These are phyloP conservation scores for Coemansia asiatica DNA, from an alignment of 192 early-diverging fungal species.

Conservation along the genomic window DNA sequence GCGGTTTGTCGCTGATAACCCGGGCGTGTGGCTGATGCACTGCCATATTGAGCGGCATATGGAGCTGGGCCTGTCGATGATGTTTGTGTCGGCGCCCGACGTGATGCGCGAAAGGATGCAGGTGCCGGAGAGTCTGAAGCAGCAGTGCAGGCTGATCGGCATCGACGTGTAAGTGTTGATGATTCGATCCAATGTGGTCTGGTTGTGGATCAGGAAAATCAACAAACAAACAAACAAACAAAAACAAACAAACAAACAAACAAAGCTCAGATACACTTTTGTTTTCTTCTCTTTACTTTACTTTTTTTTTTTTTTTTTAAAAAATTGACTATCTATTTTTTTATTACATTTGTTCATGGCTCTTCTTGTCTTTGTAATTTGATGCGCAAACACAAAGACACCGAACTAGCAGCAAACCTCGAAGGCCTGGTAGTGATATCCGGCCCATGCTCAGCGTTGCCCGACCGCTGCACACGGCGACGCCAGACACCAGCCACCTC, in stretches of 20 bases:
- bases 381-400: not conserved
- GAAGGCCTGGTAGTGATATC: conserved; percentile 37
- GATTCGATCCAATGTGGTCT: too few relatives aligned
- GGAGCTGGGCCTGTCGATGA: conserved; percentile 68
- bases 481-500: conserved; percentile 1
- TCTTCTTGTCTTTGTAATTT: not conserved
- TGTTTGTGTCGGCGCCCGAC: conserved; percentile 69
- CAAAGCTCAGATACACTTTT: too few relatives aligned
- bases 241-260: not conserved
- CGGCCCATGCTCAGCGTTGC: conserved; percentile 23
- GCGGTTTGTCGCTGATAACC: conserved; percentile 75
- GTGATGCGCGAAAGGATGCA: conserved; percentile 53
- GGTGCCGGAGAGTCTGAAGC: conserved; percentile 55
- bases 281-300: not conserved
- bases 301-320: not conserved
- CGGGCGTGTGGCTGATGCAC: conserved; percentile 83
- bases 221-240: too few relatives aligned
- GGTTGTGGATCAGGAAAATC: too few relatives aligned
- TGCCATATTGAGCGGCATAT: conserved; percentile 69
- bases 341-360: not conserved
- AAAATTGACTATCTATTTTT: not conserved
- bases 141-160: conserved; percentile 63
- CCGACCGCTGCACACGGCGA: conserved; percentile 14
- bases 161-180: conserved; percentile 44
- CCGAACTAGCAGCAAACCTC: conserved; percentile 13